A percentile compares a stretch with the other conserved stretches of the same genome.
phyloP scores from a whole-genome alignment of 768 basidiomycete species.

The Astraeus odoratus region DNA sequence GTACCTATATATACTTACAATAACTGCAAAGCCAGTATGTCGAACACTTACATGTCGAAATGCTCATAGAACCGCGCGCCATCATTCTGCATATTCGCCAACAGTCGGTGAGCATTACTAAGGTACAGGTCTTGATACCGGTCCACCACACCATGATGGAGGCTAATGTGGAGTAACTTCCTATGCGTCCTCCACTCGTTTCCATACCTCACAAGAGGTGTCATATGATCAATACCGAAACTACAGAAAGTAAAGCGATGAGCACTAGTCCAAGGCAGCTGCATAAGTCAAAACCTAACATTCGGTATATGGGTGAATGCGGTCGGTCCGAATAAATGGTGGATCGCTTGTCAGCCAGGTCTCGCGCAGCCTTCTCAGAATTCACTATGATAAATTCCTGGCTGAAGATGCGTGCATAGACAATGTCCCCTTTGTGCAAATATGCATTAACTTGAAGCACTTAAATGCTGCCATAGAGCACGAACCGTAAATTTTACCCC shows the following conservation, averaged over 20 bases:
- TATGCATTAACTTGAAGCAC: not conserved
- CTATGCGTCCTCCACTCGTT: slow-evolving; percentile 12
- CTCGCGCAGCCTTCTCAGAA: slow-evolving; percentile 2
- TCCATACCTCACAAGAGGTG: slow-evolving; percentile 9
- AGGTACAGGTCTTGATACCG: slow-evolving; percentile 7
- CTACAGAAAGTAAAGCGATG: not conserved
- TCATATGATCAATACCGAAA: slow-evolving; percentile 7
- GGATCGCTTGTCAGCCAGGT: slow-evolving; percentile 2
- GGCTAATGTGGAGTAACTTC: slow-evolving; percentile 7
- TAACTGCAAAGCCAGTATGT: not conserved
- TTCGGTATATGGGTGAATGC: not conserved
- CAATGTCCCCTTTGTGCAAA: not conserved
- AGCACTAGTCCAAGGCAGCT: not conserved
- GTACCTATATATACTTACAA: not conserved
- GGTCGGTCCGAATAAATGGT: slow-evolving; percentile 4
- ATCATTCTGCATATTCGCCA: slow-evolving; percentile 3
- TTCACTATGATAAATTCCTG: slow-evolving; percentile 5
- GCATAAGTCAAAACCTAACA: not conserved
- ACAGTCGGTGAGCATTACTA: slow-evolving; percentile 5
- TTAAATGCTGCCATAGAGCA: not conserved
- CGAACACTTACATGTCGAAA: slow-evolving; percentile 10
- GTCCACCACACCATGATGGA: slow-evolving; percentile 2
- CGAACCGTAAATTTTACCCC: not conserved
- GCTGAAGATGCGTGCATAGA: not conserved
- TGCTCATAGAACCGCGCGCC: slow-evolving; percentile 2